Conservation (phyloP, 208 protist genomes). For the Crithidia brevicula region DNA sequence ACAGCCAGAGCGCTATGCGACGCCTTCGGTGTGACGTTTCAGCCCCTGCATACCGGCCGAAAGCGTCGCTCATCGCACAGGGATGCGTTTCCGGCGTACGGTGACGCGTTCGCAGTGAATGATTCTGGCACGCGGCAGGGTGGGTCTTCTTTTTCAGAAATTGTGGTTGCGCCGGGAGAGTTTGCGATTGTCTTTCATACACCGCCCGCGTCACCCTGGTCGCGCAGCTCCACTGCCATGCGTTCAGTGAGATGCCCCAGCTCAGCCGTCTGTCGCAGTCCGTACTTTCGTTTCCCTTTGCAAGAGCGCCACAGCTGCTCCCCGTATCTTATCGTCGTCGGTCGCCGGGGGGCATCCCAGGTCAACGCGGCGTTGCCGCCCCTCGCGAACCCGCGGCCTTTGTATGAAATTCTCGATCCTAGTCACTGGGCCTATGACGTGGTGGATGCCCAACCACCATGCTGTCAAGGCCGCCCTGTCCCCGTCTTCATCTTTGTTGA, state of each 20-base stretch:
- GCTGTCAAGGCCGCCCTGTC: not conserved
- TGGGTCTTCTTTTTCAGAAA: conserved; percentile 25
- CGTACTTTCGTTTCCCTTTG: not conserved
- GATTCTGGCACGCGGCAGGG: no score
- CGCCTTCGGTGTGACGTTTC: conserved; percentile 21
- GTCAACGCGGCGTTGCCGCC: not conserved
- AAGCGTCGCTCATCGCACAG: not conserved
- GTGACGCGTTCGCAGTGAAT: no score
- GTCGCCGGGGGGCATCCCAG: not conserved
- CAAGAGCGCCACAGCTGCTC: not conserved
- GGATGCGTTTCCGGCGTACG: no score
- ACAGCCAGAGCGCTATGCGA: conserved; percentile 19
- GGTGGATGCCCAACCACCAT: conserved; percentile 1
- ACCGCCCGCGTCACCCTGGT: not conserved
- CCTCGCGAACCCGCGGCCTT: not conserved
- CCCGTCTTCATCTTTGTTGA: conserved; percentile 35
- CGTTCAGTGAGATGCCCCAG: not conserved
- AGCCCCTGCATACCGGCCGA: not conserved
- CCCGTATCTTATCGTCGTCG: conserved; percentile 3
- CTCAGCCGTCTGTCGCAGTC: not conserved
- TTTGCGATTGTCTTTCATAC: conserved; percentile 32
- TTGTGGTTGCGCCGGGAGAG: conserved; percentile 22
- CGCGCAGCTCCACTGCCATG: no score
- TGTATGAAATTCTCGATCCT: conserved; percentile 18
- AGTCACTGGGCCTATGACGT: conserved; percentile 37